Base-by-base conservation (phyloP, 179 eudicot genomes). In the Heliamphora ciliata region DNA sequence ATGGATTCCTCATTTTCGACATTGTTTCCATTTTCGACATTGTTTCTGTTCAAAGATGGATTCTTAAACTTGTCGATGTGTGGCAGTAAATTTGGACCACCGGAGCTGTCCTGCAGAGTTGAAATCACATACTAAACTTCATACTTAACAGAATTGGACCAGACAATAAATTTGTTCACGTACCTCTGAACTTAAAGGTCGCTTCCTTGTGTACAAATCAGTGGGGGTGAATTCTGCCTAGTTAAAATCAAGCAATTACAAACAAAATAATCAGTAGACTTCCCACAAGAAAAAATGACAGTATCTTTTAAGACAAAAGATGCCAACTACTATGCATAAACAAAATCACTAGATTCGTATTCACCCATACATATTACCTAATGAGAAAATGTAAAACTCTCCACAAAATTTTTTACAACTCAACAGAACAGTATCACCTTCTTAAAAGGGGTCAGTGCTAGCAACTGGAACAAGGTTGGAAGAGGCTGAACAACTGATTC, bases 201-300 rank as follows among this genome's bases (percentile, higher is more conserved):
- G 89, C 83, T 94, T 96, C 87, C 94, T 87, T 46, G 95, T 86
- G 85, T 85, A 90, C 84, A 96, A 82, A 85, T 94, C 91, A 72
- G 86, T 92, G 48, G 99, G 99, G 86, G 99, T 92, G 80, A 96
- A 89, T 83, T 94, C 91, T 51, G 99, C 99, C 99, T 96, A 80
- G 14, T 79, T n/a, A 83, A 17, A 9, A 79, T n/a, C 47, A 71
- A 84, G 74, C 46, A 81, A 84, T 17, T 31, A 69, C 31, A 77
- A 67, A 60, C 18, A 58, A 81, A 69, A 66, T 51, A 73, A 44
- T 80, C 76, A 80, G 80, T 14, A 69, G 50, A 15, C 2, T 55
- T 40, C 50, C n/a, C 2, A 18, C 21, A 47, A 76, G 46, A 52
- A 17, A 14, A 56, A 15, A 9, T 46, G 66, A 13, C 1, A 21